Conservation (phyloP, 2,329 filamentous ascomycete species). For the Daldinia sp. region DNA sequence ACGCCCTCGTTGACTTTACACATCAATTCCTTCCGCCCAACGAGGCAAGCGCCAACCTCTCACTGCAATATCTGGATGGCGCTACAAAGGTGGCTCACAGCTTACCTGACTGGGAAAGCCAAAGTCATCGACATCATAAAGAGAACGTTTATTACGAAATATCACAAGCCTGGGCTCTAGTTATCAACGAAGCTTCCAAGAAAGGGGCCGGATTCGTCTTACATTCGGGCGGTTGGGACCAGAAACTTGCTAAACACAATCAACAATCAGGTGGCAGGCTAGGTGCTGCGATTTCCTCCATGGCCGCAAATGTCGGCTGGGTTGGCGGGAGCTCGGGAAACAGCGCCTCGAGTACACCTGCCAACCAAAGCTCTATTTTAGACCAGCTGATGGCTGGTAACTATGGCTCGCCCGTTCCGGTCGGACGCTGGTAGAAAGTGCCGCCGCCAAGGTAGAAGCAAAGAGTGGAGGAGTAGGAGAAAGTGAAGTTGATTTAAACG, state of each 20-base stretch:
- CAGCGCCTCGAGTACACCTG: constrained; percentile 35
- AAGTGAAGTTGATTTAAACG: background rate
- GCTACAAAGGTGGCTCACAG: constrained; percentile 90
- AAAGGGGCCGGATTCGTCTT: constrained; percentile 88
- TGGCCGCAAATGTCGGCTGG: constrained; percentile 80
- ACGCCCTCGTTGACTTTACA: constrained; percentile 92
- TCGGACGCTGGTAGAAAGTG: constrained; percentile 65
- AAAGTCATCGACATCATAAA: constrained; percentile 89
- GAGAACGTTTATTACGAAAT: constrained; percentile 97
- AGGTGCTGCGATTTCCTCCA: constrained; percentile 78
- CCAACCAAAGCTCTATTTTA: constrained; percentile 65
- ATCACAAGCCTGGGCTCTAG: constrained; percentile 88
- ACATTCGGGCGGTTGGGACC: constrained; percentile 92
- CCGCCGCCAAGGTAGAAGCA: no score
- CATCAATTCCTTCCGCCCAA: constrained; percentile 93
- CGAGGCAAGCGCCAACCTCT: constrained; percentile 83
- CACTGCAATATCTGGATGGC: constrained; percentile 86
- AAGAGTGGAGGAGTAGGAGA: background rate
- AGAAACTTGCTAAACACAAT: constrained; percentile 86
- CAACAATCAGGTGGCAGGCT: constrained; percentile 84
- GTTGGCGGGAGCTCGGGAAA: constrained; percentile 60
- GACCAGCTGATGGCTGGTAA: constrained; percentile 69
- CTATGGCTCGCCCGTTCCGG: constrained; percentile 67
- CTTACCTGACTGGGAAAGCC: constrained; percentile 89
- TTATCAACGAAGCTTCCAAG: constrained; percentile 90